Base-by-base conservation (phyloP, 2,329 filamentous ascomycete genomes). In the Ophiostoma perfectum region DNA sequence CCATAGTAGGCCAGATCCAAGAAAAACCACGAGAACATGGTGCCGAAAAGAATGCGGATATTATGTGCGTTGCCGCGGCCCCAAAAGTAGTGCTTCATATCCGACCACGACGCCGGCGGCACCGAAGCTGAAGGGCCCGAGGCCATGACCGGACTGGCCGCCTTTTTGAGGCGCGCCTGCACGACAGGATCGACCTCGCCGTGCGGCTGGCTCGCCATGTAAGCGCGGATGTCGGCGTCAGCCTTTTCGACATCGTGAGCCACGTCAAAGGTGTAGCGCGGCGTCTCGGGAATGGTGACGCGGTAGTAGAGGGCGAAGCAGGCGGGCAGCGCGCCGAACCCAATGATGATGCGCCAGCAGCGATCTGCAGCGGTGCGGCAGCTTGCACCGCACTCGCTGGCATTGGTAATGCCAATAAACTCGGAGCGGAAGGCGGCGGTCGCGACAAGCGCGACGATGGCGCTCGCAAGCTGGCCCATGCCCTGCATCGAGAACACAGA, bases 281-380 rank as follows among this genome's bases (percentile, higher is more conserved):
- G 90, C 3, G 91, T 93, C 79, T 95, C 92, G 8, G 91, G 91
- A 69, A 95, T 93, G 36, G 91, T 94, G 66, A 95, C 84, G 71
- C 91, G 89, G 79, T 91, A 95, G 78, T 93, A 94, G n/a, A 95
- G 82, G 12, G 91, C 91, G 69, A 93, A 84, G 73, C 87, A 90
- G 3, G 89, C 91, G 0, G 91, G 91, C 9, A 95, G 80, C 12
- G 89, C 90, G 49, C 91, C 91, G 70, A 93, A 87, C 14, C 90
- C 91, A 68, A 95, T 89, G 69, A 95, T 87, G 65, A 92, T 86
- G 72, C 91, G 87, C 91, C 92, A 95, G 78, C 90, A 89, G 75
- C 90, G 88, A 78, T 95, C 91, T 0, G 91, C 90, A 0, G 91
- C 90, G 0, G 85, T 75, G 68, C 85, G 84, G 75, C 91, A 95